Percentiles rank a stretch among this genome's conserved stretches.
These are phyloP conservation scores for Penicillium egyptiacum DNA, from an alignment of 495 filamentous ascomycete genomes.

Conservation along the genomic window DNA sequence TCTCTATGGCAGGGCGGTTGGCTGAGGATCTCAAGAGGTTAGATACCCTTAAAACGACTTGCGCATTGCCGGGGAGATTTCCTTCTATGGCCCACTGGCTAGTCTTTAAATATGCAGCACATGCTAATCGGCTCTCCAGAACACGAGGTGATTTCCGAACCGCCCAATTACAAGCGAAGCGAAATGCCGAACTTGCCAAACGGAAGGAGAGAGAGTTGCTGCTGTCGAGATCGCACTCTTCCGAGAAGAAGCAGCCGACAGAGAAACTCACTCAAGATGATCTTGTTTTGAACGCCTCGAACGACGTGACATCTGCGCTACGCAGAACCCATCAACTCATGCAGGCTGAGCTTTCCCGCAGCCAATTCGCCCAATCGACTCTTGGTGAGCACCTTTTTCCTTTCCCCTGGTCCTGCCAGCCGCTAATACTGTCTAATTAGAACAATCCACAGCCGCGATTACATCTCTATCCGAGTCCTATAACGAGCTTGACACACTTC, in stretches of 20 bases:
- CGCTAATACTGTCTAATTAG: slow-evolving; percentile 26
- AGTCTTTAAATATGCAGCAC: background rate
- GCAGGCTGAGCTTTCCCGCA: slow-evolving; percentile 75
- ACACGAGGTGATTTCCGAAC: slow-evolving; percentile 74
- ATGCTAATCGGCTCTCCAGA: slow-evolving; percentile 42
- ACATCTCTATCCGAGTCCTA: slow-evolving; percentile 77
- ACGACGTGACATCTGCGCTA: slow-evolving; percentile 80
- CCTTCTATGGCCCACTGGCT: no score
- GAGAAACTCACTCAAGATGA: slow-evolving; percentile 63
- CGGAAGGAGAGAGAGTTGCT: slow-evolving; percentile 75
- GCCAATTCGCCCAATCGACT: slow-evolving; percentile 84
- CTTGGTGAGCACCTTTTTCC: slow-evolving; percentile 46
- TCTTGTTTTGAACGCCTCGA: slow-evolving; percentile 67
- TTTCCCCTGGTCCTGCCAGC: background rate
- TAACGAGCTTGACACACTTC: slow-evolving; percentile 68
- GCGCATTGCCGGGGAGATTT: background rate
- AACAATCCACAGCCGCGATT: slow-evolving; percentile 77
- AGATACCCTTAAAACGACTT: slow-evolving; percentile 15
- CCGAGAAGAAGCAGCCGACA: slow-evolving; percentile 39
- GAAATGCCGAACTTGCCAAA: slow-evolving; percentile 68
- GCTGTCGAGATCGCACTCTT: slow-evolving; percentile 52
- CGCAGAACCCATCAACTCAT: slow-evolving; percentile 83
- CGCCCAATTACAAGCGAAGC: slow-evolving; percentile 80
- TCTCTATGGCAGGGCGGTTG: slow-evolving; percentile 62
- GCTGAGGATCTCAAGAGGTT: slow-evolving; percentile 69